A percentile compares a stretch with the other conserved stretches of the same genome.
Conservation (phyloP, 1,139 yeast species). For the Kodamaea derodonti region DNA sequence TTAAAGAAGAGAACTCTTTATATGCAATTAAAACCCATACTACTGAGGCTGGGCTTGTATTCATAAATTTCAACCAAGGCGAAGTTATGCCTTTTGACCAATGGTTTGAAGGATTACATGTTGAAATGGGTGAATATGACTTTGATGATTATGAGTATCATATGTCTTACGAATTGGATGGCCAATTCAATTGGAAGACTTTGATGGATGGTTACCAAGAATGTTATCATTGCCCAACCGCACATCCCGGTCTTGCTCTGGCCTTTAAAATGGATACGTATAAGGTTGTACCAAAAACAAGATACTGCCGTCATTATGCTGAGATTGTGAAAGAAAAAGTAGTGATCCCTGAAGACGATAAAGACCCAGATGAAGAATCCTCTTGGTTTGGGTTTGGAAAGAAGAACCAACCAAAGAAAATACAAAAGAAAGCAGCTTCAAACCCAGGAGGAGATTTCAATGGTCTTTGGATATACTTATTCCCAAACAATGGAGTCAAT, state of each 20-base stretch:
- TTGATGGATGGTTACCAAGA: slow-evolving; percentile 67
- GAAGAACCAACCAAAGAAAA: slow-evolving; percentile 21
- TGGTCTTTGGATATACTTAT: slow-evolving; percentile 59
- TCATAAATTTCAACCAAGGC: slow-evolving; percentile 44
- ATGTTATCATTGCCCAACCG: slow-evolving; percentile 65
- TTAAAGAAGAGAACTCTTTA: slow-evolving; percentile 51
- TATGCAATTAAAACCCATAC: slow-evolving; percentile 52
- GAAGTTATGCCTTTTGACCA: slow-evolving; percentile 44
- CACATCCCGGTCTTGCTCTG: slow-evolving; percentile 55
- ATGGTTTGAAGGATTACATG: slow-evolving; percentile 48
- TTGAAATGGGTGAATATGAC: slow-evolving; percentile 54
- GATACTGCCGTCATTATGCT: slow-evolving; percentile 73
- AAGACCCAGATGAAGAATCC: slow-evolving; percentile 51
- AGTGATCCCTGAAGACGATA: slow-evolving; percentile 59
- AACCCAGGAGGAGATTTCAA: slow-evolving; percentile 59
- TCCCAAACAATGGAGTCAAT: slow-evolving; percentile 57
- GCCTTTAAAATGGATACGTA: slow-evolving; percentile 65
- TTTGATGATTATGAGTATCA: slow-evolving; percentile 59
- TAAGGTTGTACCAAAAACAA: slow-evolving; percentile 54
- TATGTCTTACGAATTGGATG: slow-evolving; percentile 63
- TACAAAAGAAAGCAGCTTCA: slow-evolving; percentile 12
- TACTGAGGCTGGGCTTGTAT: slow-evolving; percentile 54
- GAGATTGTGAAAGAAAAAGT: slow-evolving; percentile 71
- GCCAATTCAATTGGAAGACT: slow-evolving; percentile 63
- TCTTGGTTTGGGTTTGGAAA: slow-evolving; percentile 53